Conservation (phyloP, 352 stramenopile genomes). For the Pythium apleroticum region DNA sequence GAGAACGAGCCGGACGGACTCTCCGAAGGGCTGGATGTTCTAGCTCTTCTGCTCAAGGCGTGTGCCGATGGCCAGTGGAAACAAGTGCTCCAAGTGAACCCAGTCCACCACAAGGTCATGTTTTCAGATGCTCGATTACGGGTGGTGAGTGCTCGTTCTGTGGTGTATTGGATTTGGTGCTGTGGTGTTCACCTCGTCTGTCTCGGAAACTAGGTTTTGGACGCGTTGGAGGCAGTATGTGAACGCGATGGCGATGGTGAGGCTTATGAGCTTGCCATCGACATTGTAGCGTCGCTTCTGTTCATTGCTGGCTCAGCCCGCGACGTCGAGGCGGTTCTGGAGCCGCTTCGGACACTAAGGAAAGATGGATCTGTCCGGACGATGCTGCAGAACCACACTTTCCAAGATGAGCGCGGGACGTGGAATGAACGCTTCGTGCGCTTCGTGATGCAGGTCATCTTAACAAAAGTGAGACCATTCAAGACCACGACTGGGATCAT, state of each 20-base stretch:
- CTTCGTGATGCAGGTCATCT: neutral
- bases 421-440: conserved; percentile 10
- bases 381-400: neutral
- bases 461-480: neutral
- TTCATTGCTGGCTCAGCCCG: neutral
- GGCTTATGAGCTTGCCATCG: neutral
- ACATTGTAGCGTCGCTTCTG: conserved; percentile 2
- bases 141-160: neutral
- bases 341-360: neutral
- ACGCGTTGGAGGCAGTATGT: neutral
- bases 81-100: neutral
- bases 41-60: conserved; percentile 10
- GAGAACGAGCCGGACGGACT: conserved; percentile 9
- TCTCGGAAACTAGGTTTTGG: neutral
- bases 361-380: neutral
- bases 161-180: neutral
- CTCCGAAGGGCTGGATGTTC: conserved; percentile 19
- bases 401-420: neutral
- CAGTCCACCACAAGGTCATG: neutral
- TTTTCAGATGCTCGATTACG: neutral
- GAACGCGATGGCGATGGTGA: neutral
- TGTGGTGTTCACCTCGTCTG: neutral
- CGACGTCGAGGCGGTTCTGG: neutral
- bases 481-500: neutral
- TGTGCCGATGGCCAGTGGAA: conserved; percentile 10